phyloP scores from a whole-genome alignment of 2,329 filamentous ascomycete species.

The Curvularia sp. region DNA sequence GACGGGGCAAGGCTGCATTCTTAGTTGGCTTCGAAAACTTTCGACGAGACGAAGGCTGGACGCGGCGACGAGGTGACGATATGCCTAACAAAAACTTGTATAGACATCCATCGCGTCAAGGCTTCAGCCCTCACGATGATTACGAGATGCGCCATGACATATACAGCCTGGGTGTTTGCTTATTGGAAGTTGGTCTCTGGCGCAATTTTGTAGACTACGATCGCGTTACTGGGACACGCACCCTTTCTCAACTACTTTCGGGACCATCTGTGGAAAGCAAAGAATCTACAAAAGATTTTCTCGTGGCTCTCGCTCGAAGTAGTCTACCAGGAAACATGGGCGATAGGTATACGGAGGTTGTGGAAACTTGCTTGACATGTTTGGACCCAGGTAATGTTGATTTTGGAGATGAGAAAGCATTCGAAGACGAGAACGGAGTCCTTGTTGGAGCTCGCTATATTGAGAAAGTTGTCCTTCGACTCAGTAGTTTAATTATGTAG shows the following conservation, averaged over 20 bases:
- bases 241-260: slow-evolving; percentile 17
- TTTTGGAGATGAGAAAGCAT: slow-evolving; percentile 36
- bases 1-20: slow-evolving; percentile 35
- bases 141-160: slow-evolving; percentile 64
- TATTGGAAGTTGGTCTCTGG: slow-evolving; percentile 63
- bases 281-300: neutral
- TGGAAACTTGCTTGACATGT: slow-evolving; percentile 30
- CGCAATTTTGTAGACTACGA: slow-evolving; percentile 43
- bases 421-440: slow-evolving; percentile 41
- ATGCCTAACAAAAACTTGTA: slow-evolving; percentile 58
- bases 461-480: slow-evolving; percentile 35
- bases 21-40: slow-evolving; percentile 58
- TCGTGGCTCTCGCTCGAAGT: neutral
- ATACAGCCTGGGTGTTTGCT: slow-evolving; percentile 62
- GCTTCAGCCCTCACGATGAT: slow-evolving; percentile 44
- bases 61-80: slow-evolving; percentile 47
- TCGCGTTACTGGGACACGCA: neutral
- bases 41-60: slow-evolving; percentile 47
- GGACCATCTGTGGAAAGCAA: neutral
- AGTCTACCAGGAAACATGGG: slow-evolving; percentile 35
- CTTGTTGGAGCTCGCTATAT: slow-evolving; percentile 41
- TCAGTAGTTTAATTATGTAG: neutral
- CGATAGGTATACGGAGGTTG: slow-evolving; percentile 38
- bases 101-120: slow-evolving; percentile 59
- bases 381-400: slow-evolving; percentile 19